These are phyloP conservation scores for Ulota crispa DNA, from an alignment of 225 moss, liverwort and hornwort genomes.

Conservation along the genomic window DNA sequence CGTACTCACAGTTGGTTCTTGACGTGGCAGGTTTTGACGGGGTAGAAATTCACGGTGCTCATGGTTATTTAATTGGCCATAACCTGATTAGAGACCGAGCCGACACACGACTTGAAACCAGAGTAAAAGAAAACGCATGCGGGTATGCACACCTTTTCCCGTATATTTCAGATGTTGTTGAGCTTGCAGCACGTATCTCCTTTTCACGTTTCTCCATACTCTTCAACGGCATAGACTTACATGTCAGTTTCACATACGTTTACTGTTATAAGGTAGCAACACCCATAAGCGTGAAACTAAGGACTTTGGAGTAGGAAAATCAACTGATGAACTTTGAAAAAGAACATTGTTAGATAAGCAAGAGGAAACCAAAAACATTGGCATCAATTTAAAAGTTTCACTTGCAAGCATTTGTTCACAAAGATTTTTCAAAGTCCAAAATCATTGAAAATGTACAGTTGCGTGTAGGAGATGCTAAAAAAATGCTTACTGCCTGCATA, in stretches of 20 bases:
- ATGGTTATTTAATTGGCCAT: constrained; percentile 65
- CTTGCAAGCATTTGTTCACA: too few relatives aligned
- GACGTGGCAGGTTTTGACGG: constrained; percentile 73
- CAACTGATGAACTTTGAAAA: too few relatives aligned
- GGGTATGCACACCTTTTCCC: constrained; percentile 29
- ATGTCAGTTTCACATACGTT: not conserved
- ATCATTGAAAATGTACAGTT: too few relatives aligned
- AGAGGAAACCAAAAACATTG: too few relatives aligned
- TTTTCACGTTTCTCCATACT: not conserved
- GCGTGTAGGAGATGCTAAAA: too few relatives aligned
- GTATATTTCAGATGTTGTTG: not conserved
- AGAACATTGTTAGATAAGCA: too few relatives aligned
- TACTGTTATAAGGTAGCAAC: too few relatives aligned
- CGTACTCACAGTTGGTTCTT: not conserved
- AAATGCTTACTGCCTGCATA: too few relatives aligned
- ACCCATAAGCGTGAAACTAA: too few relatives aligned
- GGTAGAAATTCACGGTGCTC: constrained; percentile 80
- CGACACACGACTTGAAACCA: constrained; percentile 29
- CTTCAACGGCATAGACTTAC: not conserved
- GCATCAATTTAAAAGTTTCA: too few relatives aligned
- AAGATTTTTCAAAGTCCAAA: too few relatives aligned
- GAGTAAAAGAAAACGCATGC: constrained; percentile 26
- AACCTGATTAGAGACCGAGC: constrained; percentile 26
- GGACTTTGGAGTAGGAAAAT: too few relatives aligned
- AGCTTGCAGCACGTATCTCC: not conserved